Evolutionary conservation across 768 basidiomycete genomes (phyloP), one percentile per base, ranked within the genome.

Genomic region (Mrakia frigida): DNA sequence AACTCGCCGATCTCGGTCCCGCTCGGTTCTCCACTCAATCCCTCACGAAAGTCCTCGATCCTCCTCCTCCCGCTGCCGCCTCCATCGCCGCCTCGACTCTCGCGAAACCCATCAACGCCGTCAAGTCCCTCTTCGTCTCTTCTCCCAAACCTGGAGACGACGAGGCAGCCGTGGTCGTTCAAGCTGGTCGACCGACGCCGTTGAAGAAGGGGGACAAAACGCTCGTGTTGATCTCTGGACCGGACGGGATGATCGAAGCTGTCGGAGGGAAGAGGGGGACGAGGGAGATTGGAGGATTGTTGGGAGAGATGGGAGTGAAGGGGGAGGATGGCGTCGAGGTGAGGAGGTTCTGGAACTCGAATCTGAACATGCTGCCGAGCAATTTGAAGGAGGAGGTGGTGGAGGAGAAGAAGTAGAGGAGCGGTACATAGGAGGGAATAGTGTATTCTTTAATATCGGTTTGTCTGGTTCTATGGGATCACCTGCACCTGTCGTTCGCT

Each of bases 241-340:
- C 77, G 33, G 77, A 78, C 68, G 77, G 77, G n/a, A 70, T 78
- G 65, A 78, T 78, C 46, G 52, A 52, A 16, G 35, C 77, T 10
- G 67, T 78, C 46, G 13, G 68, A 4, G 77, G 77, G 23, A 61
- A 56, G 37, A 33, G 52, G 3, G 71, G 71, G 10, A 39, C 70
- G 61, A 14, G 21, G 16, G 28, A 56, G 52, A 59, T 77, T 11
- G 76, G 76, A 1, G 76, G 76, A 6, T 13, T 77, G 63, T 50
- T 77, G 13, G 71, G 63, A 35, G 52, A 77, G 76, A 18, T 77
- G 35, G 76, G 76, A 6, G n/a, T 77, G 25, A 61, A 50, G 41
- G 46, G 37, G 10, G 70, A 77, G 70, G 37, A 67, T 7, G 75
- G 71, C 5, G 37, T 61, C 11, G 76, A 77, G 52, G 71, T 77